Evolutionary conservation across 2,329 filamentous ascomycete species (phyloP), one percentile per base, ranked within the genome.

Genomic region (Aspergillus novoparasiticus): DNA sequence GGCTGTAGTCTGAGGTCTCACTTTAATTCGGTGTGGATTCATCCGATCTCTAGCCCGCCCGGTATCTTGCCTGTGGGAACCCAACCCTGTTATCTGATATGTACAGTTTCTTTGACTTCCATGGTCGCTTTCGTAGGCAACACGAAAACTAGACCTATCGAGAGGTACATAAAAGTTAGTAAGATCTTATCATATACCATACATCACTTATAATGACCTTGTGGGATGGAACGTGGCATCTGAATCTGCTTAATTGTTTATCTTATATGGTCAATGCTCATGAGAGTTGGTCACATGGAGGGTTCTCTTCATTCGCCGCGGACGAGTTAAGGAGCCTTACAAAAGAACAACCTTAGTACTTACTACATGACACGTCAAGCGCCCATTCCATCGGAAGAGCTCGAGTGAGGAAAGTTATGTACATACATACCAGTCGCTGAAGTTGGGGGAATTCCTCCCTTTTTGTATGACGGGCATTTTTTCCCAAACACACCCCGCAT

Each of bases 181-280:
- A 39, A 39, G 34, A 12, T 39, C 10, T 21, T 34, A 3, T 26
- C 21, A 32, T 11, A 6, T 6, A n/a, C 8, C 12, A 30, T 14
- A 32, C 11, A 19, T 16, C 14, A 36, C 36, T 28, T 36, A 2
- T 28, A 39, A n/a, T 32, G 46, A 34, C 4, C 9, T 26, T 26
- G 26, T 5, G 23, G 4, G 16, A 11, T 14, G 50, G n/a, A 43
- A 28, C 14, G 23, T 59, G 14, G 57, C 57, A 59, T 59, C 46
- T 59, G 57, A 59, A 50, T 53, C 57, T 59, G 57, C 57, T 59
- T 59, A 59, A 59, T 59, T 59, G 57, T 53, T 28, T 12, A 16
- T 21, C 41, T 59, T 59, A 50, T 53, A 59, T 43, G 34, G 36
- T 54, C 32, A 51, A 50, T 50, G 57, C 34, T 59, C 57, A 59